These are phyloP conservation scores for Vitis labrusca DNA, from an alignment of 164 flowering plant species.

Conservation along the genomic window DNA sequence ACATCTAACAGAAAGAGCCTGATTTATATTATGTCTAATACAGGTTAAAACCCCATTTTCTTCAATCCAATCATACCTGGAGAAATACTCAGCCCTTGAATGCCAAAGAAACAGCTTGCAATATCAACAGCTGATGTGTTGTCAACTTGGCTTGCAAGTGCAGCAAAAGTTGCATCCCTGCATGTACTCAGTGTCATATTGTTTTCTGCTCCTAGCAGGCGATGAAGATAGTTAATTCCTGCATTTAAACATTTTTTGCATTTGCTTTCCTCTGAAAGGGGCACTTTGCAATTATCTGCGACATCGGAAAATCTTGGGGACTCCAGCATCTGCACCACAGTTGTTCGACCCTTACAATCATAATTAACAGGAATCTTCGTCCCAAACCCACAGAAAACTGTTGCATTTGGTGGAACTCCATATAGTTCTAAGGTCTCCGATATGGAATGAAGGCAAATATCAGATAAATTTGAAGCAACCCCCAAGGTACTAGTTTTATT, in stretches of 20 bases:
- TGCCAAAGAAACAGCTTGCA: slow-evolving; percentile 89
- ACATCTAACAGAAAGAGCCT: neutral
- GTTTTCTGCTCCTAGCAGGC: slow-evolving; percentile 53
- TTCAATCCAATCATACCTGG: slow-evolving; percentile 41
- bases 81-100: slow-evolving; percentile 51
- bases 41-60: neutral
- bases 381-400: slow-evolving; percentile 78
- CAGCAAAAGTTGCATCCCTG: slow-evolving; percentile 88
- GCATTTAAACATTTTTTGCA: slow-evolving; percentile 85
- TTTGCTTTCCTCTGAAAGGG: slow-evolving; percentile 44
- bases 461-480: slow-evolving; percentile 60
- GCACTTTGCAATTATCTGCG: slow-evolving; percentile 52
- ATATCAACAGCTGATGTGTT: slow-evolving; percentile 44
- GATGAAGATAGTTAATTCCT: slow-evolving; percentile 66
- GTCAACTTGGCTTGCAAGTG: slow-evolving; percentile 81
- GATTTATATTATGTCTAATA: neutral
- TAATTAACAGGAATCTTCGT: slow-evolving; percentile 77
- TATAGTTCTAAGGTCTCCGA: slow-evolving; percentile 64
- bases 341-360: slow-evolving; percentile 69
- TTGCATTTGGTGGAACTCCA: slow-evolving; percentile 76
- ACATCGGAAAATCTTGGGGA: slow-evolving; percentile 74
- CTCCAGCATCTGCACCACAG: slow-evolving; percentile 77
- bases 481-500: slow-evolving; percentile 75
- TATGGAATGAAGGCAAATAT: slow-evolving; percentile 62
- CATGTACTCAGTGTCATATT: slow-evolving; percentile 86